Evolutionary conservation across 768 basidiomycete genomes (phyloP).

Genomic region (Pleurotus ostreatus): DNA sequence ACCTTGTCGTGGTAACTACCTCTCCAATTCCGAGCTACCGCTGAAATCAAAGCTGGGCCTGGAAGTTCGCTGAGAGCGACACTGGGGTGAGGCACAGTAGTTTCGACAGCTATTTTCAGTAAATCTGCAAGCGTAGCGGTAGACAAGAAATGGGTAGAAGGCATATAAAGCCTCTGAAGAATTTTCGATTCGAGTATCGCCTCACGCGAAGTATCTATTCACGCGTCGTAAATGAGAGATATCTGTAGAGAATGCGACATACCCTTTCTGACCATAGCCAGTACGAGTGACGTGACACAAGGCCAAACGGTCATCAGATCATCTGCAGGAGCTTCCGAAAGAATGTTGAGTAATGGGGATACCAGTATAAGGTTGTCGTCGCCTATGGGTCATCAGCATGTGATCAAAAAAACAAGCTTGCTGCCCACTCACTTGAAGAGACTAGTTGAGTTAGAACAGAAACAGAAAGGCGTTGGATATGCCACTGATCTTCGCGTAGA

Average conservation of each 20-base stretch:
- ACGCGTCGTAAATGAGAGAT: not conserved
- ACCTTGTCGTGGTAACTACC: not conserved
- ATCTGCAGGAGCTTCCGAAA: not conserved
- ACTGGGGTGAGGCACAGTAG: not conserved
- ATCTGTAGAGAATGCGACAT: not conserved
- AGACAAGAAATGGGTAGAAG: not conserved
- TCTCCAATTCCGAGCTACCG: not conserved
- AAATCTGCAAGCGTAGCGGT: not conserved
- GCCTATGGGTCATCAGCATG: not conserved
- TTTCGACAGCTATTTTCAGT: not conserved
- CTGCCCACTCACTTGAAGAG: not conserved
- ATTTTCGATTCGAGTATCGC: not conserved
- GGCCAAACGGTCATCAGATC: conserved; percentile 14
- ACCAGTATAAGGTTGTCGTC: not conserved
- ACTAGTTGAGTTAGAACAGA: not conserved
- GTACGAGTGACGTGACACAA: not conserved
- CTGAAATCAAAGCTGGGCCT: not conserved
- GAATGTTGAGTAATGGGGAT: not conserved
- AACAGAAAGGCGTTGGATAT: not conserved
- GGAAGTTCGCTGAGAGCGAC: not conserved
- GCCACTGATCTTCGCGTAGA: not conserved
- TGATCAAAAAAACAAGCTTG: too few species aligned
- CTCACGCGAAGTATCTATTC: not conserved
- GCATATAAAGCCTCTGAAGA: not conserved
- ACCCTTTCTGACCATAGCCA: not conserved